Conservation (phyloP, 192 early-diverging fungal genomes). For the Funneliformis mosseae region DNA sequence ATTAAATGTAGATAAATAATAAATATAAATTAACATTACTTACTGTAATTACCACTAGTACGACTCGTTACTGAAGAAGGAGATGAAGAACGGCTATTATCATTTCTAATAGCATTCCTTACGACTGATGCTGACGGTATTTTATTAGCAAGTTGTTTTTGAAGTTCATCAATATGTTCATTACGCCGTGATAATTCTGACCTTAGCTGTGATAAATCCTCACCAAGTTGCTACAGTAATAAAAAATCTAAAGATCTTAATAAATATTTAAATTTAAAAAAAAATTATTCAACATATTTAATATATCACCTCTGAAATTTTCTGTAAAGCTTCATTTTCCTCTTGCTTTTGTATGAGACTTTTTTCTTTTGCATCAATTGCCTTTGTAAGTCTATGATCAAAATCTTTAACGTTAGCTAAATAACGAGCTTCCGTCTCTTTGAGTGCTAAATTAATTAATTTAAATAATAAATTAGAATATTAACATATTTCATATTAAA, state of each 20-base stretch:
- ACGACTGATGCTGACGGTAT: neutral
- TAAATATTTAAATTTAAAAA: neutral
- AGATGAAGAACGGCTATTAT: constrained; percentile 15
- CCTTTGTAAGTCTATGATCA: constrained; percentile 40
- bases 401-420: constrained; percentile 27
- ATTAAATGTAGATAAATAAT: neutral
- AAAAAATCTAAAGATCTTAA: neutral
- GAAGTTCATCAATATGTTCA: constrained; percentile 6
- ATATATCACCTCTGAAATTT: constrained; percentile 38
- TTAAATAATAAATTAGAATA: constrained; percentile 7
- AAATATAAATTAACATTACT: neutral
- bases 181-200: constrained; percentile 2
- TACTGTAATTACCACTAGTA: constrained; percentile 5
- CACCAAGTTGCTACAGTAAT: constrained; percentile 3
- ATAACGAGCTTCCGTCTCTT: constrained; percentile 32
- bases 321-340: constrained; percentile 49
- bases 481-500: neutral
- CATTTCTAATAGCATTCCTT: neutral
- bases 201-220: constrained; percentile 17
- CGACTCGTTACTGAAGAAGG: neutral
- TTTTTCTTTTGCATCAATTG: constrained; percentile 43
- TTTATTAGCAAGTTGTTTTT: constrained; percentile 16
- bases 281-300: neutral
- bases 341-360: constrained; percentile 48
- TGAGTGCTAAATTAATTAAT: constrained; percentile 29